A percentile compares a stretch with the other conserved stretches of the same genome.
phyloP scores from a whole-genome alignment of 768 basidiomycete genomes.

The Trametes cinnabarina region DNA sequence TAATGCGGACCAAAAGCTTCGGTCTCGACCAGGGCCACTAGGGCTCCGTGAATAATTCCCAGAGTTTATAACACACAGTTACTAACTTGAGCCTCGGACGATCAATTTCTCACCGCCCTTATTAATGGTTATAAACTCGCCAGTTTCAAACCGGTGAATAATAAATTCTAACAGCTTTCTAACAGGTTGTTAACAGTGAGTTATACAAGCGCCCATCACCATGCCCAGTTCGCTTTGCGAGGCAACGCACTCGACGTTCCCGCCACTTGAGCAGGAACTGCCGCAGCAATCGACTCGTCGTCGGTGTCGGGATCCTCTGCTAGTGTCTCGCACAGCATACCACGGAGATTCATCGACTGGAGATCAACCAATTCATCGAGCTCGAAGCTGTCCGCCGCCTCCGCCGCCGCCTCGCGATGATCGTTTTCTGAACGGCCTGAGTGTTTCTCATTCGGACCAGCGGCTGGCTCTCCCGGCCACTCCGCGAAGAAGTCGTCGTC shows the following conservation, averaged over 20 bases:
- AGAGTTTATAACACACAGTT: slow-evolving; percentile 2
- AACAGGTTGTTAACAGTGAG: background rate
- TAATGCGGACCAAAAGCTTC: no score
- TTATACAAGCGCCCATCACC: background rate
- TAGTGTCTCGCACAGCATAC: background rate
- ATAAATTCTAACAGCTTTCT: background rate
- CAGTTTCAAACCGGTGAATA: background rate
- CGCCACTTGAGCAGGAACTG: background rate
- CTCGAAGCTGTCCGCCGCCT: background rate
- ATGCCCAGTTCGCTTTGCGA: background rate
- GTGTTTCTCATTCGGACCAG: no score
- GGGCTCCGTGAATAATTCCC: background rate
- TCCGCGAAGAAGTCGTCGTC: slow-evolving; percentile 2
- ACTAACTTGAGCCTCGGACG: background rate
- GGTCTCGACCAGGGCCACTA: background rate
- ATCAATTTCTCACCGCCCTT: background rate
- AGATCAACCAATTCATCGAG: background rate
- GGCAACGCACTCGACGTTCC: background rate
- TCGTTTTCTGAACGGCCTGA: background rate
- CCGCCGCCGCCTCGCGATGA: background rate
- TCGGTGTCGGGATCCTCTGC: background rate
- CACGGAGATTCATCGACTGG: background rate
- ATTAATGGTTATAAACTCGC: background rate
- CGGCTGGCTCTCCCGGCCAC: background rate
- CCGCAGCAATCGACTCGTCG: background rate